Percentiles rank a stretch among this genome's conserved stretches.
These are phyloP conservation scores for Sedum album DNA, from an alignment of 164 flowering plant species.

Conservation along the genomic window DNA sequence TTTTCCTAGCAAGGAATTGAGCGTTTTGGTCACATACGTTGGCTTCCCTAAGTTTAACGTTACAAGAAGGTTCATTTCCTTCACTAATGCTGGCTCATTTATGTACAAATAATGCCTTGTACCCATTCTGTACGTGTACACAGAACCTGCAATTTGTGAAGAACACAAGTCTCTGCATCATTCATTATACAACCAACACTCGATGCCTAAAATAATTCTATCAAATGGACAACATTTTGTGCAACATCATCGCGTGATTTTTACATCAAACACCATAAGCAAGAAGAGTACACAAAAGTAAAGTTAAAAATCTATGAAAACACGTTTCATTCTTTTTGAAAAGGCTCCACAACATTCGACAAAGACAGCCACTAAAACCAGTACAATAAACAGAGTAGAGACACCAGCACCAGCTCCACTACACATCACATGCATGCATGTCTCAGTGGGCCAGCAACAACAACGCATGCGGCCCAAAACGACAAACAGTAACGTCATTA, in stretches of 20 bases:
- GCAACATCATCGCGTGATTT: too few relatives aligned
- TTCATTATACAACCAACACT: too few relatives aligned
- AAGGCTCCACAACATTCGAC: neutral
- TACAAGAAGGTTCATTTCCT: constrained; percentile 34
- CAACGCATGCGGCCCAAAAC: neutral
- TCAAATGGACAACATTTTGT: too few relatives aligned
- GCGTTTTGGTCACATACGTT: constrained; percentile 31
- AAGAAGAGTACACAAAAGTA: too few relatives aligned
- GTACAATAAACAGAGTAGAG: neutral
- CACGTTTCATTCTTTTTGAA: neutral
- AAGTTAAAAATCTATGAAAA: too few relatives aligned
- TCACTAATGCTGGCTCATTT: constrained; percentile 38
- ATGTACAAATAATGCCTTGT: constrained; percentile 41
- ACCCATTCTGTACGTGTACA: constrained; percentile 45
- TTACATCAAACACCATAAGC: too few relatives aligned
- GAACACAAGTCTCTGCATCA: neutral
- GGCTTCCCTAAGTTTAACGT: constrained; percentile 42
- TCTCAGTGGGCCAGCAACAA: constrained; percentile 1
- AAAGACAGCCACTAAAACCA: neutral
- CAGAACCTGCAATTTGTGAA: constrained; percentile 22
- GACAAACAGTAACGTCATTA: neutral
- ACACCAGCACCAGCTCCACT: neutral
- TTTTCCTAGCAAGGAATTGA: constrained; percentile 44
- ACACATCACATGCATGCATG: too few relatives aligned
- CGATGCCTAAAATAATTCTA: too few relatives aligned